Percentiles rank a stretch among this genome's conserved stretches.
phyloP scores from a whole-genome alignment of 2,329 filamentous ascomycete species.

The Calonectria leucothoes region DNA sequence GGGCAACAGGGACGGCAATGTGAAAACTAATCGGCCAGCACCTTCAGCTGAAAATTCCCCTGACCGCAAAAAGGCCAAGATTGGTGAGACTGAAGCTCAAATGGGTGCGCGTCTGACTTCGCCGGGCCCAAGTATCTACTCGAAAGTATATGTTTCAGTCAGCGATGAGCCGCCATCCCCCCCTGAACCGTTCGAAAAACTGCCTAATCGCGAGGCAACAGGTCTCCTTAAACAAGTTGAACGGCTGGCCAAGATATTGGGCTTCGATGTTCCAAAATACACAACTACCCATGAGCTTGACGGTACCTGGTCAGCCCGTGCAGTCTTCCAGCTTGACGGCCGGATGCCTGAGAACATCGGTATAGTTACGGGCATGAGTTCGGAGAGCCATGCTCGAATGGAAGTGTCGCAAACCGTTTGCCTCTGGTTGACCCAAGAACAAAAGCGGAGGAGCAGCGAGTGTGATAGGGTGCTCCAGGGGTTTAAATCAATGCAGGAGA shows the following conservation, averaged over 20 bases:
- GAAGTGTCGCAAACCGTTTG: slow-evolving; percentile 55
- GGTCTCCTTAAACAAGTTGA: slow-evolving; percentile 45
- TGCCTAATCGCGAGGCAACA: too few species aligned
- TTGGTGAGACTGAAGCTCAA: slow-evolving; percentile 26
- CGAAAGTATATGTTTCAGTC: background rate
- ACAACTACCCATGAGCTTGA: slow-evolving; percentile 27
- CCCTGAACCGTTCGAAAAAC: slow-evolving; percentile 9
- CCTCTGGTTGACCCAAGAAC: slow-evolving; percentile 46
- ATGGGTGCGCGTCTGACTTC: slow-evolving; percentile 6
- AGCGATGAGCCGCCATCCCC: background rate
- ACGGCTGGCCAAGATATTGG: slow-evolving; percentile 48
- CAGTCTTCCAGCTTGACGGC: slow-evolving; percentile 47
- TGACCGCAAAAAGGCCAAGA: slow-evolving; percentile 26
- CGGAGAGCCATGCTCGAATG: slow-evolving; percentile 50
- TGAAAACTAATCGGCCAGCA: background rate
- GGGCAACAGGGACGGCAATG: background rate
- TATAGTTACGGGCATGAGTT: slow-evolving; percentile 46
- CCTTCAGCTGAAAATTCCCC: slow-evolving; percentile 19
- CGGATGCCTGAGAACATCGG: slow-evolving; percentile 48
- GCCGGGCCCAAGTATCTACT: background rate
- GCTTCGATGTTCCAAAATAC: slow-evolving; percentile 50
- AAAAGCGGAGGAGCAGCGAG: slow-evolving; percentile 20
- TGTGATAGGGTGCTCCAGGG: background rate
- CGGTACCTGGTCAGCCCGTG: slow-evolving; percentile 50
- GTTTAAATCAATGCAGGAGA: too few species aligned